phyloP scores from a whole-genome alignment of 805 yeast species.

The Candida boleticola region DNA sequence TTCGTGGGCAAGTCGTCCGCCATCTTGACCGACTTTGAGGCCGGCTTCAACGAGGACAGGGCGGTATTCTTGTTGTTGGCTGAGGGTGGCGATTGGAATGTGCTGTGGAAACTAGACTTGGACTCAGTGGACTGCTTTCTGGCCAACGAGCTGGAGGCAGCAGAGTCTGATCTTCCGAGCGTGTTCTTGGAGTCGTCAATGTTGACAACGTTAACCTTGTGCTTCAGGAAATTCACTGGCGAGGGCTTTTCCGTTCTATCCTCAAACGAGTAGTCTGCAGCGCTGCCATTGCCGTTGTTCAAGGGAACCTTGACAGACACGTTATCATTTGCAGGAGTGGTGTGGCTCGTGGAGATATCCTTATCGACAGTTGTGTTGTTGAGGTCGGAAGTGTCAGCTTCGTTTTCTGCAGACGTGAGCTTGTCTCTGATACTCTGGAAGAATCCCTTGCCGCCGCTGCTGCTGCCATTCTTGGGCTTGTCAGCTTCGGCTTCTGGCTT shows the following conservation, averaged over 20 bases:
- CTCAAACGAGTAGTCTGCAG: background rate
- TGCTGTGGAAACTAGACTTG: constrained; percentile 6
- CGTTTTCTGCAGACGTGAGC: constrained; percentile 13
- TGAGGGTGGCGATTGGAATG: constrained; percentile 1
- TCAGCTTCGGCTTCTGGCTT: background rate
- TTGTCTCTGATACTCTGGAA: constrained; percentile 35
- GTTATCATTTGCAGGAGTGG: background rate
- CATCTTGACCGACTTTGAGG: background rate
- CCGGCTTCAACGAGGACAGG: too few species aligned
- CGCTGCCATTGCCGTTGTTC: background rate
- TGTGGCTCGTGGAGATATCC: constrained; percentile 5
- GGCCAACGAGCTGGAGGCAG: background rate
- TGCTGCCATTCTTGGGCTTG: background rate
- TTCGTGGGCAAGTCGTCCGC: background rate
- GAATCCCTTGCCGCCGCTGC: constrained; percentile 21
- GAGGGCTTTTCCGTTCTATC: background rate
- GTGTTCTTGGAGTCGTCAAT: background rate
- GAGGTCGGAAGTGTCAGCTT: background rate
- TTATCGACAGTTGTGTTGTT: background rate
- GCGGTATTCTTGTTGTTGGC: background rate
- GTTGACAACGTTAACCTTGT: constrained; percentile 2
- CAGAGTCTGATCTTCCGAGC: background rate
- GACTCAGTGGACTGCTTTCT: constrained; percentile 2
- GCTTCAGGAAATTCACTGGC: constrained; percentile 5
- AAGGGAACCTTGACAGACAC: background rate